These are phyloP conservation scores for Brasenia schreberi DNA, from an alignment of 164 flowering plant species.

Conservation along the genomic window DNA sequence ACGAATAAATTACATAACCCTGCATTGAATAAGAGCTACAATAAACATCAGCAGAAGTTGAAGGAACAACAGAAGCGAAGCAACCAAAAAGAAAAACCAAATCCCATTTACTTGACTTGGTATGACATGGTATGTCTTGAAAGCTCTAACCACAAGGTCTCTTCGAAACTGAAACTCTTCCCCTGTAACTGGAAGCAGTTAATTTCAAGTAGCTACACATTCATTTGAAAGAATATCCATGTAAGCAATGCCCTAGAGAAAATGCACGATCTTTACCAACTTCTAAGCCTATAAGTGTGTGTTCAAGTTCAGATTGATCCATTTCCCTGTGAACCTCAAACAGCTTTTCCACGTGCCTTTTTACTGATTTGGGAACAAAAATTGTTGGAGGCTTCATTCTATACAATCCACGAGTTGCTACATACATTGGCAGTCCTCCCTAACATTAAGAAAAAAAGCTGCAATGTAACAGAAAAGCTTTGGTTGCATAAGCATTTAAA, in stretches of 20 bases:
- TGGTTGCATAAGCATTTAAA: too few species aligned
- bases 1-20: slow-evolving; percentile 77
- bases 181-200: slow-evolving; percentile 27
- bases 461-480: too few species aligned
- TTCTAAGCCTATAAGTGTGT: slow-evolving; percentile 54
- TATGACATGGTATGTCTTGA: slow-evolving; percentile 69
- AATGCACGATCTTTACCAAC: slow-evolving; percentile 38
- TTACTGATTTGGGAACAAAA: slow-evolving; percentile 56
- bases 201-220: background rate
- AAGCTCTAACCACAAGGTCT: slow-evolving; percentile 75
- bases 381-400: slow-evolving; percentile 77
- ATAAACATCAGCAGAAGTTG: background rate
- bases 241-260: background rate
- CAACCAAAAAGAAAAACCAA: background rate
- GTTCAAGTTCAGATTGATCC: slow-evolving; percentile 71
- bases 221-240: too few species aligned
- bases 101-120: slow-evolving; percentile 59
- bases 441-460: slow-evolving; percentile 11
- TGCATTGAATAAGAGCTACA: slow-evolving; percentile 14
- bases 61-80: background rate
- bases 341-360: slow-evolving; percentile 55
- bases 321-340: slow-evolving; percentile 70
- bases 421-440: slow-evolving; percentile 98
- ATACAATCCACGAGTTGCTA: slow-evolving; percentile 81
- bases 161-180: slow-evolving; percentile 61